A percentile compares a stretch with the other conserved stretches of the same genome.
Evolutionary conservation across 2,329 filamentous ascomycete species (phyloP).

Genomic region (Colletotrichum navitas): DNA sequence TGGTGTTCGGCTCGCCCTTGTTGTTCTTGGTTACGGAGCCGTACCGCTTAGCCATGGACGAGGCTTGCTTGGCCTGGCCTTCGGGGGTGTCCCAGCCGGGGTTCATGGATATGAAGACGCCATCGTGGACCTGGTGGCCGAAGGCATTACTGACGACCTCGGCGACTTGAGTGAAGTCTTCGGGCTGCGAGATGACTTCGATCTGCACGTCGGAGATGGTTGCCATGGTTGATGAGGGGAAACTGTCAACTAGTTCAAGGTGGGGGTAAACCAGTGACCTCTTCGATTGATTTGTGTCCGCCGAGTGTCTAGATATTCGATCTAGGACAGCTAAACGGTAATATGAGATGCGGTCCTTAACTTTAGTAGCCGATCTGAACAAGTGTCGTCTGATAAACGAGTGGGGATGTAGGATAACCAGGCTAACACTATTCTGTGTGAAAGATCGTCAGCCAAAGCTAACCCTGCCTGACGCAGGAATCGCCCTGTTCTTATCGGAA

Average conservation of each 20-base stretch:
- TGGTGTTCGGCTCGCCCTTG: constrained; percentile 60
- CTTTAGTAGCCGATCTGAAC: neutral
- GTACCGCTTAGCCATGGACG: constrained; percentile 59
- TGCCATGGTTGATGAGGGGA: constrained; percentile 25
- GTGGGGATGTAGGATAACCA: neutral
- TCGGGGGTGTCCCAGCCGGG: constrained; percentile 66
- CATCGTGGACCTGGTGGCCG: constrained; percentile 63
- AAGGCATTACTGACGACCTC: constrained; percentile 54
- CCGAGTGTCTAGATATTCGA: neutral
- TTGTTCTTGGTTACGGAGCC: constrained; percentile 54
- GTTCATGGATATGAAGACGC: constrained; percentile 64
- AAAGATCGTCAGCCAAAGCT: neutral
- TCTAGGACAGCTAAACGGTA: neutral
- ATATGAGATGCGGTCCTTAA: neutral
- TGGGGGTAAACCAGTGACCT: neutral
- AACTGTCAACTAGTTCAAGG: neutral
- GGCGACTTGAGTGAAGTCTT: constrained; percentile 48
- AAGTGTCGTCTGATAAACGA: neutral
- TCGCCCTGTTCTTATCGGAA: neutral
- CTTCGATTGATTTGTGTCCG: neutral
- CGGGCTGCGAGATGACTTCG: constrained; percentile 47
- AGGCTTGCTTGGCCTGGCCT: constrained; percentile 54
- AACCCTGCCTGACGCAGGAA: constrained; percentile 5
- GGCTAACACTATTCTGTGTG: neutral
- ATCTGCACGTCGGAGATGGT: constrained; percentile 41